Base-by-base conservation (phyloP, 805 yeast species). In the Candida ulmi region DNA sequence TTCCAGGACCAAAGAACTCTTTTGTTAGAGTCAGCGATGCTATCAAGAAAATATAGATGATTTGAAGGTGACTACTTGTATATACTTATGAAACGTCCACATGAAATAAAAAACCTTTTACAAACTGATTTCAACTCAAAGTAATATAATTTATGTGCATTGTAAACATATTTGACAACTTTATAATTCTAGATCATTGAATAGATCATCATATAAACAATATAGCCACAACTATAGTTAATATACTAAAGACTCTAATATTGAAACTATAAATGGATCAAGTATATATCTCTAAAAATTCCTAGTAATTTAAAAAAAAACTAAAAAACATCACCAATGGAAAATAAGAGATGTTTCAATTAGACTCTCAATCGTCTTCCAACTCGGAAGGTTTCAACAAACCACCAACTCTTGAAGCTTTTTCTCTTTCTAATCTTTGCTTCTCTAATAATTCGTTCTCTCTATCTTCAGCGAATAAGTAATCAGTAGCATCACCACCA, bases 401-500 rank as follows among this genome's bases (percentile, higher is more conserved):
- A 36, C 99, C 99, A 54, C 98, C 97, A 50, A 91, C 84, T 65
- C 77, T 79, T 50, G 83, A 69, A 38, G 95, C 96, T 52, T 76
- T 79, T 62, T 87, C 91, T 56, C 81, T 82, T 52, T 86, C 91
- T 44, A 72, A 59, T 58, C 72, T 76, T 47, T 71, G 74, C 58
- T 79, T 81, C 61, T 86, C 95, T 46, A 70, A 62, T 43, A 78
- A 61, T 60, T 87, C 95, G 37, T 69, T 69, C 61, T 88, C 95
- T 58, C 80, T 84, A 58, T 91, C 99, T 57, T 93, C 98, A 11
- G 95, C 95, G 64, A 82, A 91, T 60, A 91, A 70, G 60, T 93
- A 93, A 60, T 90, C 97, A 17, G 96, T 88, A 41, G 95, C 80
- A 60, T 87, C 95, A 24, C 98, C 98, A 44, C 98, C 99, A 57